Percentiles rank a stretch among this genome's conserved stretches.
phyloP scores from a whole-genome alignment of 2,329 filamentous ascomycete genomes.

The Ambrosiella beaveri region DNA sequence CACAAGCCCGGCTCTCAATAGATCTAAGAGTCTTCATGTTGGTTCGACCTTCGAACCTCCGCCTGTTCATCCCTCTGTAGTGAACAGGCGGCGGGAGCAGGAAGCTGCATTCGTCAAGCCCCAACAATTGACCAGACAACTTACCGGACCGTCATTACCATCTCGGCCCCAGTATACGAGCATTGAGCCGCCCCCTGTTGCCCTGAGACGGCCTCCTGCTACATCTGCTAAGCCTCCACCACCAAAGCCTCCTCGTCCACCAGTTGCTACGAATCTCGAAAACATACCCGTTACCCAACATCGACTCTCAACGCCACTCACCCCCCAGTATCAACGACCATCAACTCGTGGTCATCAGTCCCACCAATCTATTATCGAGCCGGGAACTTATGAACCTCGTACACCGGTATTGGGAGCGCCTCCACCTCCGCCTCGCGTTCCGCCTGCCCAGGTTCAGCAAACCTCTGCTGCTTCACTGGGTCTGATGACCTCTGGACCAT shows the following conservation, averaged over 20 bases:
- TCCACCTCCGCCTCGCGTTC: constrained; percentile 6
- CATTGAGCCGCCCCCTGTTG: constrained; percentile 9
- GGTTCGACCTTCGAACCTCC: constrained; percentile 11
- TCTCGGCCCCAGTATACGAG: constrained; percentile 1
- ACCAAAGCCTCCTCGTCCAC: constrained; percentile 7
- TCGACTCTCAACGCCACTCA: constrained; percentile 2
- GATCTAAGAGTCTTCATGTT: constrained; percentile 12
- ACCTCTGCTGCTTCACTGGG: constrained; percentile 12
- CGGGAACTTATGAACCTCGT: constrained; percentile 4
- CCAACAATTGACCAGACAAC: constrained; percentile 8
- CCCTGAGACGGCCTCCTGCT: constrained; percentile 3
- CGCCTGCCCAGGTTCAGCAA: constrained; percentile 14
- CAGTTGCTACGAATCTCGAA: constrained; percentile 5
- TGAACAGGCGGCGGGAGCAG: constrained; percentile 6
- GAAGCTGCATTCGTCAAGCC: constrained; percentile 5
- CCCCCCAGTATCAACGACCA: constrained; percentile 8
- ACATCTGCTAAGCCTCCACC: constrained; percentile 10
- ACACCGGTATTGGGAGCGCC: neutral
- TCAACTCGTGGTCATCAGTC: constrained; percentile 9
- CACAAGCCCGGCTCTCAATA: constrained; percentile 9
- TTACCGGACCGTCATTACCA: constrained; percentile 10
- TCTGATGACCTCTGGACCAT: constrained; percentile 1
- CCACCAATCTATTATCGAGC: constrained; percentile 11
- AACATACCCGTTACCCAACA: neutral
- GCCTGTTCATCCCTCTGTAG: constrained; percentile 8